Evolutionary conservation across 1,139 yeast species (phyloP), one percentile per base, ranked within the genome.

Genomic region (Ogataea hybrid): DNA sequence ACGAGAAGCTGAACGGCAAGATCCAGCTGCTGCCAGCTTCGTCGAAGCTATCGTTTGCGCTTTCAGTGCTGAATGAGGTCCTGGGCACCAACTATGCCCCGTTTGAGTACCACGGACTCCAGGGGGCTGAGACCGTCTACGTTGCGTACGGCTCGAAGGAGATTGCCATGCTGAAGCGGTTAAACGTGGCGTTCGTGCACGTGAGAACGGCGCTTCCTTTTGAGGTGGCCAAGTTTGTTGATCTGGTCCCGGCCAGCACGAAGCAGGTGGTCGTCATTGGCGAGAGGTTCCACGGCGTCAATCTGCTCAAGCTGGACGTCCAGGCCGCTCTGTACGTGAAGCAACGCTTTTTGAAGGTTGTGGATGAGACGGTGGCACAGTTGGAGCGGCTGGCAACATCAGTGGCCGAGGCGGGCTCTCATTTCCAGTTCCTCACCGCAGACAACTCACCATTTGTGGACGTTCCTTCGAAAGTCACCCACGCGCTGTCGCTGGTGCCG

Each of bases 161-260:
- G 58, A 66, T 83, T 14, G 70, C 77, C 37, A 67, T 79, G 49
- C 72, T 86, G 32, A 55, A 74, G 32, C 64, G 68, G 34, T 69
- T 76, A 27, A 52, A 67, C 21, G 70, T 78, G 36, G 97, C 94
- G 47, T 75, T 83, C 39, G 64, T 90, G 44, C 74, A 82, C 47
- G 79, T 84, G 41, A 78, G 96, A 63, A 77, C 87, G 39, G 94
- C 95, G 44, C 68, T 84, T 42, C 92, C 95, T 42, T 84, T 89
- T 61, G 79, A 79, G 53, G 71, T 76, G 32, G 70, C 70, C 31
- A 77, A 77, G 52, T 86, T 89, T 60, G 68, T 76, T 39, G 61
- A 69, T 8, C 57, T 73, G 15, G 67, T 90, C 40, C 94, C 96
- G 18, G 47, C 65, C 3, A 63, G 84, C 5, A 65, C 82, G 27